Base-by-base conservation (phyloP, 176 grass and related monocot genomes). In the Carex littledalei region DNA sequence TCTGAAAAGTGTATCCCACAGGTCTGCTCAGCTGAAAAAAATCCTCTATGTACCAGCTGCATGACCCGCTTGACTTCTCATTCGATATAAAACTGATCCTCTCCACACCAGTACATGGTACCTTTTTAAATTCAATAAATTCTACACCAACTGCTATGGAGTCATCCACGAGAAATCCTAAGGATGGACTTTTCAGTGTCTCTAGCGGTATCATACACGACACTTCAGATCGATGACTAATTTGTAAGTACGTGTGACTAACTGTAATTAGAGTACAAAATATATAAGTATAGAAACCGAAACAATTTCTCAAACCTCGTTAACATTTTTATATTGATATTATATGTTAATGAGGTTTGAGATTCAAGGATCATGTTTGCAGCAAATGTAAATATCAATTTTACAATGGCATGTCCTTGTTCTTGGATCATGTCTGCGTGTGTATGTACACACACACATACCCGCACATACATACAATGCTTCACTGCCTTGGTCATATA, bases 131-230 rank as follows among this genome's bases (percentile, higher is more conserved):
- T 75, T 69, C 64, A 16, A 37, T 37, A 13, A 91, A 86, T 50
- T 91, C 82, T n/a, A 29, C 29, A 29, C 29, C 29, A 29, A 29
- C 29, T 29, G 29, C 29, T 29, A 29, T 29, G 29, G 29, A 80
- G 18, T 84, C 81, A 32, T 84, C 18, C 34, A 80, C 10, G 6
- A 89, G 11, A 91, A 88, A 13, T 68, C 81, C 2, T 84, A 17
- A 35, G 14, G 32, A 62, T 22, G 68, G 31, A 4, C 18, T 10
- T 63, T 63, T 80, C 52, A 88, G 53, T 14, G 55, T 66, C 6
- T 18, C 18, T 0, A 91, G 89, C 22, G 86, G 73, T 60, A 88
- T 20, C 89, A 91, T 84, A 77, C 26, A 84, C 14, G 86, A 78
- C 6, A n/a, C 53, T 43, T 71, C 79, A 9, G 78, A 84, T 84